Evolutionary conservation across 2,329 filamentous ascomycete genomes (phyloP), one percentile per base, ranked within the genome.

Genomic region (Xylaria hypoxylon): DNA sequence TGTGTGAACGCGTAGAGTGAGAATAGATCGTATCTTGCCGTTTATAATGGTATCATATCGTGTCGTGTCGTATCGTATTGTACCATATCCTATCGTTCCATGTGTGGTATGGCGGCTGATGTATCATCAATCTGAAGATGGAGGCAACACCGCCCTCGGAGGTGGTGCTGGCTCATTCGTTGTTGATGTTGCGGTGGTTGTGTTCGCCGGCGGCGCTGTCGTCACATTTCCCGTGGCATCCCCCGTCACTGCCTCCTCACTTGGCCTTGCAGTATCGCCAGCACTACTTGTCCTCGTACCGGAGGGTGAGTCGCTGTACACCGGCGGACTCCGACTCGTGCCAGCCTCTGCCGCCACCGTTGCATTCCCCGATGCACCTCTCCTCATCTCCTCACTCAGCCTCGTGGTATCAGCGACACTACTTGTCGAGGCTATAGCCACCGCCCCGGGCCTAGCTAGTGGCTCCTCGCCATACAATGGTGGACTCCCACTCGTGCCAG

Each of bases 111-210:
- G 10, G 44, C 40, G 26, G 3, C 0, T 19, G 38, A 2, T 26
- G 5, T 38, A 13, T 61, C 8, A 38, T 58, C 22, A 48, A 22
- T 26, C 50, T 69, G 35, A 71, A 45, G 53, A 53, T 15, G 67
- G 52, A 44, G 59, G 68, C 19, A 74, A 57, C 15, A 72, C 60
- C 26, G 70, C 73, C 35, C 68, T 73, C 3, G 68, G 70, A 44
- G 73, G 73, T 15, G 60, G 65, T 50, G 62, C 64, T n/a, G 67
- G 70, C 31, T 69, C 44, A 59, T 62, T 62, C 3, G 64, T 51
- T n/a, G 68, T 52, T 28, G 67, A 17, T 24, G 59, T 38, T 1
- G 67, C 51, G 1, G 61, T 11, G 5, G 60, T 53, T 24, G 48
- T 38, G 35, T 38, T 17, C 17, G 11, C 22, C 13, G 35, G 4